Percentiles rank a stretch among this genome's conserved stretches.
Evolutionary conservation across 2,329 filamentous ascomycete species (phyloP).

Genomic region (Gnomoniopsis sp.): DNA sequence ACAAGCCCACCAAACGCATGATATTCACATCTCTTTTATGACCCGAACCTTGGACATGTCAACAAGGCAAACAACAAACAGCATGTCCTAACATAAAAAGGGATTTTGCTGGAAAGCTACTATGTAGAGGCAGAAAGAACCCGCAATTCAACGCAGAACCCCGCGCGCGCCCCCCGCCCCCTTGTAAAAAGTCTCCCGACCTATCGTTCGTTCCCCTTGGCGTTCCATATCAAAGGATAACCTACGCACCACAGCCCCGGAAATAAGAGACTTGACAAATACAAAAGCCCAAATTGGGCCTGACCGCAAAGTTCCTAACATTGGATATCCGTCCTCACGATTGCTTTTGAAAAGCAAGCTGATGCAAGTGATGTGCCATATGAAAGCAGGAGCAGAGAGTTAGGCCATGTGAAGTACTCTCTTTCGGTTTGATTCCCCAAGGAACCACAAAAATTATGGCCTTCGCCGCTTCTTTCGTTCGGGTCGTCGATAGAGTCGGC

Average conservation of each 20-base stretch:
- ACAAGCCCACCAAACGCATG: no score
- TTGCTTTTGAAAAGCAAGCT: not conserved
- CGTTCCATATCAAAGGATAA: not conserved
- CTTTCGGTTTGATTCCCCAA: not conserved
- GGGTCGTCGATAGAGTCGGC: not conserved
- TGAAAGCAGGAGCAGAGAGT: not conserved
- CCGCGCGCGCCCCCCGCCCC: not conserved
- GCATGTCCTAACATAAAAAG: not conserved
- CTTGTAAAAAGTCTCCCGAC: not conserved
- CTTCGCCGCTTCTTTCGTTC: not conserved
- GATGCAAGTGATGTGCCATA: not conserved
- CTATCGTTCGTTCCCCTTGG: not conserved
- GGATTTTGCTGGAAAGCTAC: slow-evolving; percentile 4
- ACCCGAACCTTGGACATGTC: not conserved
- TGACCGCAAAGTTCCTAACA: not conserved
- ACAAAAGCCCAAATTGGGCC: not conserved
- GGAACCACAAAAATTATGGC: not conserved
- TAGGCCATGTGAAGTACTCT: not conserved
- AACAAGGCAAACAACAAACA: not conserved
- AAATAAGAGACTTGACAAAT: not conserved
- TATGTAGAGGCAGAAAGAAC: not conserved
- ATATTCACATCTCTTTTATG: not conserved
- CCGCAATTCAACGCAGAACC: not conserved
- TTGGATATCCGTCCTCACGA: not conserved
- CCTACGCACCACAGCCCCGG: not conserved